phyloP scores from a whole-genome alignment of 2,329 filamentous ascomycete species.

The Penicillium sp. region DNA sequence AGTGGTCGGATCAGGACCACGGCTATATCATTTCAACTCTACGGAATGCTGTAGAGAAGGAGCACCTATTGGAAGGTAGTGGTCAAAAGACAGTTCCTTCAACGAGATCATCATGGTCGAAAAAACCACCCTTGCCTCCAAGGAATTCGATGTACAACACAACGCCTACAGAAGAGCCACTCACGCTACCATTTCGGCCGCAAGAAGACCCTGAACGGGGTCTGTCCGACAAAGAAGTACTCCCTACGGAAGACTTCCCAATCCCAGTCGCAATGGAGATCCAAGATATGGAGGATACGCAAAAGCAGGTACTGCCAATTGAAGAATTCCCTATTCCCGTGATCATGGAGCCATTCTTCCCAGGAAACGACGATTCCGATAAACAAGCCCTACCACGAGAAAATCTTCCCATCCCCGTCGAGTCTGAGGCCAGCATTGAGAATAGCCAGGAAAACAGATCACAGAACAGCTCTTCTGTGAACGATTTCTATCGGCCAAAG shows the following conservation, averaged over 20 bases:
- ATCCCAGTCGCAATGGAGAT: slow-evolving; percentile 21
- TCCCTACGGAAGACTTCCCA: slow-evolving; percentile 20
- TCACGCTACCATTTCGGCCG: not conserved
- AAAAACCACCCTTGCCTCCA: not conserved
- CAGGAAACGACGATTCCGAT: slow-evolving; percentile 12
- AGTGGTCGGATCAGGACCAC: slow-evolving; percentile 19
- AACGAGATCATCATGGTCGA: not conserved
- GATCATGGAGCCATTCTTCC: slow-evolving; percentile 10
- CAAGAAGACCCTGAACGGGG: not conserved
- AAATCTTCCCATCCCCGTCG: slow-evolving; percentile 2
- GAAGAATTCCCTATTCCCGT: slow-evolving; percentile 26
- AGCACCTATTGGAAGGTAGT: slow-evolving; percentile 13
- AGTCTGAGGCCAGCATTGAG: slow-evolving; percentile 1
- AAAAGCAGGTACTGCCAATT: slow-evolving; percentile 9
- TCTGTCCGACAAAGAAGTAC: slow-evolving; percentile 17
- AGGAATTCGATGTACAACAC: not conserved
- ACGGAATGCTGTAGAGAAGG: slow-evolving; percentile 12
- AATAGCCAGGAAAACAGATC: slow-evolving; percentile 1
- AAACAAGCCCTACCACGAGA: slow-evolving; percentile 16
- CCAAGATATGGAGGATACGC: slow-evolving; percentile 10
- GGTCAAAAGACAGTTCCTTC: not conserved
- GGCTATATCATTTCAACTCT: slow-evolving; percentile 23
- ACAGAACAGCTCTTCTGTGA: not conserved
- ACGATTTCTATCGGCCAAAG: not conserved
- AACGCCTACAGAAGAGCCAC: not conserved